A percentile compares a stretch with the other conserved stretches of the same genome.
Conservation (phyloP, 768 basidiomycete species). For the Amanita pseudoporphyria region DNA sequence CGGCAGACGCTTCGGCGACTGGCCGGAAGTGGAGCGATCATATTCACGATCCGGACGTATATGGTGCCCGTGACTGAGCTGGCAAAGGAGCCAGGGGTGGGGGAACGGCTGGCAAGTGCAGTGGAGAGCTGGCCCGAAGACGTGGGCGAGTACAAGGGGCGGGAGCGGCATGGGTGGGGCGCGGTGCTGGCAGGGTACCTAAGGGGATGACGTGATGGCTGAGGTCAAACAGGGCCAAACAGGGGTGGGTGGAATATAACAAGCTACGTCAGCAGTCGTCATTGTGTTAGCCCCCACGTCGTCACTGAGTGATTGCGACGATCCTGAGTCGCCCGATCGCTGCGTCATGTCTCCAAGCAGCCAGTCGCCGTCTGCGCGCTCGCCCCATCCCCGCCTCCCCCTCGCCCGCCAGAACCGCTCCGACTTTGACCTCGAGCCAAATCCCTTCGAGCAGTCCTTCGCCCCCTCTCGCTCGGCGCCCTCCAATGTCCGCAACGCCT, state of each 20-base stretch:
- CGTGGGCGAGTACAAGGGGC: slow-evolving; percentile 41
- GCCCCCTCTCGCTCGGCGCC: slow-evolving; percentile 36
- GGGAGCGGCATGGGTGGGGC: slow-evolving; percentile 22
- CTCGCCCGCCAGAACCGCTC: slow-evolving; percentile 42
- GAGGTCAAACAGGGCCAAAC: slow-evolving; percentile 33
- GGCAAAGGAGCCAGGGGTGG: slow-evolving; percentile 43
- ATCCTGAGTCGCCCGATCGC: slow-evolving; percentile 3
- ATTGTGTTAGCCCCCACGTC: slow-evolving; percentile 30
- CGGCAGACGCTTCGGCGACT: slow-evolving; percentile 60
- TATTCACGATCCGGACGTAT: slow-evolving; percentile 67
- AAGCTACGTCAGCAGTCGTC: slow-evolving; percentile 43
- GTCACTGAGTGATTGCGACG: slow-evolving; percentile 15
- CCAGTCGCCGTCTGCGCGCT: slow-evolving; percentile 22
- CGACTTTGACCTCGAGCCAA: slow-evolving; percentile 74
- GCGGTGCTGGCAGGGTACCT: slow-evolving; percentile 27
- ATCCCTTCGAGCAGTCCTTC: slow-evolving; percentile 95
- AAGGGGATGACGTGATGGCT: slow-evolving; percentile 10
- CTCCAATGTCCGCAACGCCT: slow-evolving; percentile 40
- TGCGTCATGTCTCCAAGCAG: slow-evolving; percentile 31
- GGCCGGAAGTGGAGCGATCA: slow-evolving; percentile 49
- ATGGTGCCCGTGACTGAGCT: slow-evolving; percentile 44
- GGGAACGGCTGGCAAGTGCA: slow-evolving; percentile 53
- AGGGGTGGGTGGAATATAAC: slow-evolving; percentile 31
- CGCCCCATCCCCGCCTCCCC: slow-evolving; percentile 14
- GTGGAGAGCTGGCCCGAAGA: slow-evolving; percentile 58